Base-by-base conservation (phyloP, 805 yeast genomes). In the Nakazawaea wyomingensis region DNA sequence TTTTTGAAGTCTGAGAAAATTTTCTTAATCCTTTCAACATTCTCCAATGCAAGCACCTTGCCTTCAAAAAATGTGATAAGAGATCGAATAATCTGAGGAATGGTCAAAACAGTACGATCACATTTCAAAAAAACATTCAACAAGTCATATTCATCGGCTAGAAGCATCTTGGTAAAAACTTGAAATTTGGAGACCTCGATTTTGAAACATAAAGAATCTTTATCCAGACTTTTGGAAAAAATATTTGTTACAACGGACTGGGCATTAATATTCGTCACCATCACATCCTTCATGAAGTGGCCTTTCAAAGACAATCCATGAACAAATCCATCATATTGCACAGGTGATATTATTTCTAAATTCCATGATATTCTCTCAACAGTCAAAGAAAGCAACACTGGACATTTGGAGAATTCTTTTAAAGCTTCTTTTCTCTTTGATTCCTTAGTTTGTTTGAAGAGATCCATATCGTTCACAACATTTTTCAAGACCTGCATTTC, bases 401-500 rank as follows among this genome's bases (percentile, higher is more conserved):
- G 39, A 17, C 19, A 43, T 26, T 31, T 31, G 19, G 28, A 8
- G 13, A 39, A 22, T 21, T 14, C 16, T 5, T 14, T 27, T 17
- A 29, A 6, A 11, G 27, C n/a, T 27, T 34, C n/a, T 2, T 9
- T 19, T 9, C 11, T 2, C 14, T 29, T 16, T 9, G 36, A 9
- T 17, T 20, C 21, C 13, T 11, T 4, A n/a, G 22, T 2, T 11
- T 29, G 7, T n/a, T 6, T 11, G 32, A 11, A 2, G 13, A 29
- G 32, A 14, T n/a, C 13, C 20, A 16, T n/a, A 4, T 21, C 21
- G 1, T 5, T 22, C 28, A 22, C 30, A 20, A 20, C 10, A 5
- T 19, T 20, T n/a, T 39, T 27, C 6, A 60, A 40, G 8, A 51
- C 41, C 10, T 47, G 49, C 30, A 51, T 46, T 24, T 64, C 68